Conservation (phyloP, 2,329 filamentous ascomycete species). For the Sphaerulina vaccinii region DNA sequence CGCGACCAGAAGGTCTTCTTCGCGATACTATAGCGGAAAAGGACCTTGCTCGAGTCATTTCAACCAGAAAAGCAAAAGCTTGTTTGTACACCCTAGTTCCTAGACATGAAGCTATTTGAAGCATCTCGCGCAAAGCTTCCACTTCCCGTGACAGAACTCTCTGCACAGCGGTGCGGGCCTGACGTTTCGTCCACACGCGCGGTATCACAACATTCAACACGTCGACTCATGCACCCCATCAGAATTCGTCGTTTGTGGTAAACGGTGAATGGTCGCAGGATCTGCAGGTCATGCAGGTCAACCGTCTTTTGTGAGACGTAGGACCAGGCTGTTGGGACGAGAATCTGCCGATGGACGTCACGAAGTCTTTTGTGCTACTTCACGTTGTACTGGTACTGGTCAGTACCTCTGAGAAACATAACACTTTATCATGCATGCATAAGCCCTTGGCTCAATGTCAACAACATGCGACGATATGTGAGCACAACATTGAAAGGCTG, state of each 20-base stretch:
- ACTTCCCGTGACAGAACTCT: not conserved
- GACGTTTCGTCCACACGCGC: not conserved
- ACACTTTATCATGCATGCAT: not conserved
- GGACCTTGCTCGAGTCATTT: conserved; percentile 5
- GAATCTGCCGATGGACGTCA: conserved; percentile 3
- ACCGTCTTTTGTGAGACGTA: not conserved
- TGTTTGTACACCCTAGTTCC: not conserved
- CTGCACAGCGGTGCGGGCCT: not conserved
- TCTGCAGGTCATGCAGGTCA: conserved; percentile 5
- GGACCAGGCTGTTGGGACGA: not conserved
- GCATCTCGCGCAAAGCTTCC: not conserved
- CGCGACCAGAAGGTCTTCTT: no score
- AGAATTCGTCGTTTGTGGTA: no score
- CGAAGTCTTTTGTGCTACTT: not conserved
- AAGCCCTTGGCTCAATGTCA: conserved; percentile 3
- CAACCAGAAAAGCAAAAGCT: conserved; percentile 3
- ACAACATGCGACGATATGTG: not conserved
- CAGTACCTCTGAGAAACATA: conserved; percentile 5
- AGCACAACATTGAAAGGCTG: not conserved
- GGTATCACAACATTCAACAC: not conserved
- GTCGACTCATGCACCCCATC: not conserved
- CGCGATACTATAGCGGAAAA: no score
- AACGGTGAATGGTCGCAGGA: not conserved
- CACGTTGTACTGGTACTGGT: not conserved
- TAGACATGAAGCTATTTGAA: not conserved